Conservation (phyloP, 129 eudicot genomes). For the Erigeron canadensis region DNA sequence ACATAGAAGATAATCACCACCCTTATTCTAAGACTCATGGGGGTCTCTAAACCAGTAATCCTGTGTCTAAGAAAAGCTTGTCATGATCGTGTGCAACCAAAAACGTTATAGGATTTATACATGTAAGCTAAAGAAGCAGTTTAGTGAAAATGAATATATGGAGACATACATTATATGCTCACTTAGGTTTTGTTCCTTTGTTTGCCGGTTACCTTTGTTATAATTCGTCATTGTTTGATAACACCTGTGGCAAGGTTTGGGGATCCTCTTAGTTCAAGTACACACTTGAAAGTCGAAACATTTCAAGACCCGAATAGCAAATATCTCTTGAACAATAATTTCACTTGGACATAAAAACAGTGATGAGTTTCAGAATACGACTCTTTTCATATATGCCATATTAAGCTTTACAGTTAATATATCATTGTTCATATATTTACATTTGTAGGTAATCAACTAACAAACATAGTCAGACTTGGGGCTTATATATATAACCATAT, state of each 20-base stretch:
- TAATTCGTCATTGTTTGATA: not conserved
- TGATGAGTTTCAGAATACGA: conserved; percentile 6
- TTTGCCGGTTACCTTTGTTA: not conserved
- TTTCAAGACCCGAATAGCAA: not conserved
- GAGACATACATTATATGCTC: not conserved
- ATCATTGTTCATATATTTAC: not conserved
- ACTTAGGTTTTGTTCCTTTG: not conserved
- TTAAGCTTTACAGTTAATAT: conserved; percentile 15
- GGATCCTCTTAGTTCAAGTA: not conserved
- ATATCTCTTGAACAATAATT: not conserved
- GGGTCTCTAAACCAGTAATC: too few species aligned
- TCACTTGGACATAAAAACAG: not conserved
- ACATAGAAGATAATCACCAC: too few species aligned
- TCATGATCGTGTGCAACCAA: too few species aligned
- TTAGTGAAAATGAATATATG: not conserved
- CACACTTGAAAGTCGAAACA: not conserved
- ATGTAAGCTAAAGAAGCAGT: too few species aligned
- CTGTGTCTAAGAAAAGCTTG: too few species aligned
- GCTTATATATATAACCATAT: not conserved
- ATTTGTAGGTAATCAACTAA: not conserved
- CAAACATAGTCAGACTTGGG: not conserved
- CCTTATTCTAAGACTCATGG: too few species aligned
- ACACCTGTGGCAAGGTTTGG: not conserved
- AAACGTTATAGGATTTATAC: too few species aligned
- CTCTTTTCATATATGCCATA: conserved; percentile 3